Evolutionary conservation across 2,329 filamentous ascomycete genomes (phyloP), one percentile per base, ranked within the genome.

Genomic region (Ascochyta koolunga): DNA sequence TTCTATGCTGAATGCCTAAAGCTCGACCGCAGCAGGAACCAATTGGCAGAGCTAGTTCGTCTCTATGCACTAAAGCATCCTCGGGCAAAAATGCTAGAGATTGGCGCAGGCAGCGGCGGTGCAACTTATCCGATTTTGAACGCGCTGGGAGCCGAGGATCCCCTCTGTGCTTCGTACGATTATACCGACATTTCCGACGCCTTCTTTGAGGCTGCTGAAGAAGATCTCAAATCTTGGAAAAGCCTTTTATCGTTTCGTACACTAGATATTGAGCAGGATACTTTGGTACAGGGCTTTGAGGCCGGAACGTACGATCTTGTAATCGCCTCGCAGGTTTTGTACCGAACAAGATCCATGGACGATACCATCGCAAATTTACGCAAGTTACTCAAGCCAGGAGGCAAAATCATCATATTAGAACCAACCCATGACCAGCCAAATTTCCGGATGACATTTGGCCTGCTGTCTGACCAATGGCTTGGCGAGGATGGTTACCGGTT

Each of bases 381-480:
- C 13, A 67, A 62, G 27, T 48, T 73, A 9, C 56, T 73, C 0
- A 61, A 63, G 19, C 77, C 80, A 0, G 79, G 76, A 1, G 82
- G 81, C 0, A 75, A 77, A 32, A 64, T 84, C 0, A 32, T 83
- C 1, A 39, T 82, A 0, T 52, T 77, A 5, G 81, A 84, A 53
- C 41, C 51, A 45, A 65, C 60, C 2, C 43, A 56, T 35, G 44
- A 52, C 8, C 18, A 61, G 35, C 32, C 59, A 53, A 53, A 45
- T 38, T 41, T 53, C 24, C 57, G 54, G 3, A 54, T 64, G 40
- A 61, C 60, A 29, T 66, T 70, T 41, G 68, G 66, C 7, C 46
- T 62, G 2, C 46, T 70, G 13, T 59, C 61, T 9, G 66, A 61
- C 5, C 68, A 65, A 63, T 70, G 68, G 68, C 58, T 45, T 31